These are phyloP conservation scores for Herpetomonas muscarum DNA, from an alignment of 208 protist species.

Conservation along the genomic window DNA sequence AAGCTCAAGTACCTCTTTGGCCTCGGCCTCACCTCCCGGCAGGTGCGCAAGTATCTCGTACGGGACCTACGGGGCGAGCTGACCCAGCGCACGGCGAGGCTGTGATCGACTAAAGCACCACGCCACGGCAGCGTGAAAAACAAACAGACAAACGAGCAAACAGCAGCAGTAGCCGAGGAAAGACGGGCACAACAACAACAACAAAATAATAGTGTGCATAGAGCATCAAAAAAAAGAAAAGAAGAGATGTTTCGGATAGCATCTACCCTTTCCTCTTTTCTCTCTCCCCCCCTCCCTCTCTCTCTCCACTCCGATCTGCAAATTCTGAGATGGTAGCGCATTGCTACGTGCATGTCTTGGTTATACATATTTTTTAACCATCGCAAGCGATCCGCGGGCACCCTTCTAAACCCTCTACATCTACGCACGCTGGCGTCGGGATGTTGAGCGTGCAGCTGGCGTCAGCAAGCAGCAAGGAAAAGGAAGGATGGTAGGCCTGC, in stretches of 20 bases:
- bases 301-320: no score
- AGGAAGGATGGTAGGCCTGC: no score
- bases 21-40: constrained; percentile 26
- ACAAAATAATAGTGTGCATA: not conserved
- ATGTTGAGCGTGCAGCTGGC: no score
- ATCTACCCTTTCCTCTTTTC: not conserved
- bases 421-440: no score
- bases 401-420: no score
- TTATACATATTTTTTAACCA: no score
- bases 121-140: not conserved
- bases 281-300: not conserved
- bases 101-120: constrained; percentile 12
- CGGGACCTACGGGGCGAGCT: constrained; percentile 37
- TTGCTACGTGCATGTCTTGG: not conserved
- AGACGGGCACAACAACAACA: not conserved
- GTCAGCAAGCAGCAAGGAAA: no score
- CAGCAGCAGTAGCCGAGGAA: constrained; percentile 11
- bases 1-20: constrained; percentile 90
- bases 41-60: constrained; percentile 35
- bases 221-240: not conserved
- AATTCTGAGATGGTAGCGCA: not conserved
- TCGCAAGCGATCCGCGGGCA: no score
- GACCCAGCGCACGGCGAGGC: constrained; percentile 8
- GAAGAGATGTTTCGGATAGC: not conserved
- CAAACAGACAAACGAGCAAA: not conserved